Base-by-base conservation (phyloP, 2,329 filamentous ascomycete genomes). In the Fusarium odoratissimum region DNA sequence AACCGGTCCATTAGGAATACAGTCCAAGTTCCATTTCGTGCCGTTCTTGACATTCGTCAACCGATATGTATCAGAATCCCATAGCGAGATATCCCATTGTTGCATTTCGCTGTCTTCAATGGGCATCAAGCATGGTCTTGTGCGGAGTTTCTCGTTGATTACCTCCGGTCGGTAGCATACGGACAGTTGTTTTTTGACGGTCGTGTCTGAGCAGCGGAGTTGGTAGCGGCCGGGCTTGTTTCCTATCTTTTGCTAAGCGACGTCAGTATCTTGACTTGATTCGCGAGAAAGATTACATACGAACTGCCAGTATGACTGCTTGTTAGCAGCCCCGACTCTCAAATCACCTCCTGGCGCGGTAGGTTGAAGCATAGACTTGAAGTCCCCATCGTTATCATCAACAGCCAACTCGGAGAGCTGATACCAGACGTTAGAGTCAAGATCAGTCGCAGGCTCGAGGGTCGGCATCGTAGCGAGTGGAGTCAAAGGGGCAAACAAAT, bases 401-500 rank as follows among this genome's bases (percentile, higher is more conserved):
- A 82, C 79, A n/a, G 80, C 79, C 17, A 63, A 72, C 60, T 83
- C 81, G 8, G 76, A 79, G n/a, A 83, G 42, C 45, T 80, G 75
- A 64, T 80, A 82, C 81, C 81, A 83, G 23, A 69, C 77, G 56
- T 83, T 82, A 16, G 77, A 49, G 72, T 83, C 78, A 40, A 83
- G 60, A 41, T 76, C 76, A n/a, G 69, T 77, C 25, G 75, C 68
- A 17, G 70, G 48, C 33, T 71, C 19, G 10, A 73, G 57, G 17
- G 33, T 48, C 5, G 70, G 13, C 70, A 73, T 73, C 10, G 13
- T 35, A 28, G 42, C 8, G 16, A 35, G 49, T 45, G 51, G 57
- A 37, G 40, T 41, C 23, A 9, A 16, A 12, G 1, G 12, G 17
- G 10, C 1, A 30, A 51, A 8, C 3, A 33, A 40, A 35, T 6